Conservation (phyloP, 768 basidiomycete genomes). For the Boletus bicolor region DNA sequence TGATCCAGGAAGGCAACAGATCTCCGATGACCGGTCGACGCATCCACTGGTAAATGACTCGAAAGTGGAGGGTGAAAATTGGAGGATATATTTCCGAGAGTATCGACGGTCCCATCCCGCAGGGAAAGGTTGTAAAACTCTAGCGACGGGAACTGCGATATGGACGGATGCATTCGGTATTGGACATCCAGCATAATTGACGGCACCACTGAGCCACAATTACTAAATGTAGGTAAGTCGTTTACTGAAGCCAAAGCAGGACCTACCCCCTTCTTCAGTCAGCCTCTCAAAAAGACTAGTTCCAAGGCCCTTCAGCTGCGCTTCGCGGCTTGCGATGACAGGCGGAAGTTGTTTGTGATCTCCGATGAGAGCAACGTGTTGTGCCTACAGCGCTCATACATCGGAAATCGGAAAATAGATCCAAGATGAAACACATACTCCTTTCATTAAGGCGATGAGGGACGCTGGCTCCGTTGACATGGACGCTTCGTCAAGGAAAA, state of each 20-base stretch:
- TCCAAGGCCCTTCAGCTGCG: constrained; percentile 67
- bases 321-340: constrained; percentile 76
- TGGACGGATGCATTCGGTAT: constrained; percentile 92
- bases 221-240: constrained; percentile 5
- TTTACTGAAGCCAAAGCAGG: not conserved
- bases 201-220: constrained; percentile 57
- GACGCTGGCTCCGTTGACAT: constrained; percentile 96
- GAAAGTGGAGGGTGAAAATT: constrained; percentile 62
- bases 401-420: constrained; percentile 7
- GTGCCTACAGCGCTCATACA: constrained; percentile 47
- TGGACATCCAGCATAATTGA: constrained; percentile 92
- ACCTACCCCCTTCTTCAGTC: constrained; percentile 76
- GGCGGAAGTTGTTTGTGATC: constrained; percentile 96
- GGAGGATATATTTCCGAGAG: constrained; percentile 41
- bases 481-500: constrained; percentile 92
- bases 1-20: constrained; percentile 85
- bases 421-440: constrained; percentile 51
- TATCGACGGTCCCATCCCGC: constrained; percentile 71
- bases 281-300: constrained; percentile 87
- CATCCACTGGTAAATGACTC: constrained; percentile 42
- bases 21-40: constrained; percentile 40
- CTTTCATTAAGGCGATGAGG: constrained; percentile 90
- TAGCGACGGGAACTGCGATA: constrained; percentile 80
- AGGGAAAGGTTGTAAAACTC: constrained; percentile 78
- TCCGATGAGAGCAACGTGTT: constrained; percentile 87